phyloP scores from a whole-genome alignment of 1,139 yeast genomes.

The Suhomyces wounanorum region DNA sequence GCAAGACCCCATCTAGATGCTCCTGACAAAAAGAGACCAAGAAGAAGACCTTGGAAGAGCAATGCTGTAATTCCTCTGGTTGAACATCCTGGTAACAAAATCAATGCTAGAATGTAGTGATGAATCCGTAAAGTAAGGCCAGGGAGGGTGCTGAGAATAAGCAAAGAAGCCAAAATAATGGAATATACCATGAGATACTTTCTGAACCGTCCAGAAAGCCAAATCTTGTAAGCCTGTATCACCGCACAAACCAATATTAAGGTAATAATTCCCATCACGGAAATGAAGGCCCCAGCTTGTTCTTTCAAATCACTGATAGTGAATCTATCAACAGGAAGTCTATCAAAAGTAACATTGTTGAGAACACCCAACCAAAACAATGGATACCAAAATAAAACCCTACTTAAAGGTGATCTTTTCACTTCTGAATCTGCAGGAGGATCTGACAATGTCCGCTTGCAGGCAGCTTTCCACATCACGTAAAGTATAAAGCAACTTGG shows the following conservation, averaged over 20 bases:
- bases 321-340: slow-evolving; percentile 83
- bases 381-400: slow-evolving; percentile 72
- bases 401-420: slow-evolving; percentile 45
- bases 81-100: slow-evolving; percentile 84
- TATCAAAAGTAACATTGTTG: slow-evolving; percentile 85
- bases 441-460: slow-evolving; percentile 34
- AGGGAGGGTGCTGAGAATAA: slow-evolving; percentile 55
- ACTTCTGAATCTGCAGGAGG: slow-evolving; percentile 9
- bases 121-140: slow-evolving; percentile 80
- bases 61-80: slow-evolving; percentile 73
- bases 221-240: slow-evolving; percentile 75
- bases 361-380: slow-evolving; percentile 83
- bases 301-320: slow-evolving; percentile 67
- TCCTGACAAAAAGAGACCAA: slow-evolving; percentile 83
- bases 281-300: slow-evolving; percentile 76
- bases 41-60: slow-evolving; percentile 76
- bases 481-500: slow-evolving; percentile 75
- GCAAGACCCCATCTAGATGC: slow-evolving; percentile 94
- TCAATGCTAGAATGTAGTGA: slow-evolving; percentile 81
- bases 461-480: slow-evolving; percentile 67
- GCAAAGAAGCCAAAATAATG: slow-evolving; percentile 46
- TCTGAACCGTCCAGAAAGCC: slow-evolving; percentile 76
- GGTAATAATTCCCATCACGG: slow-evolving; percentile 54
- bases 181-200: slow-evolving; percentile 57
- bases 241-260: slow-evolving; percentile 55